Evolutionary conservation across 139 green algal genomes (phyloP), one percentile per base, ranked within the genome.

Genomic region (Pseudopediastrum boryanum): DNA sequence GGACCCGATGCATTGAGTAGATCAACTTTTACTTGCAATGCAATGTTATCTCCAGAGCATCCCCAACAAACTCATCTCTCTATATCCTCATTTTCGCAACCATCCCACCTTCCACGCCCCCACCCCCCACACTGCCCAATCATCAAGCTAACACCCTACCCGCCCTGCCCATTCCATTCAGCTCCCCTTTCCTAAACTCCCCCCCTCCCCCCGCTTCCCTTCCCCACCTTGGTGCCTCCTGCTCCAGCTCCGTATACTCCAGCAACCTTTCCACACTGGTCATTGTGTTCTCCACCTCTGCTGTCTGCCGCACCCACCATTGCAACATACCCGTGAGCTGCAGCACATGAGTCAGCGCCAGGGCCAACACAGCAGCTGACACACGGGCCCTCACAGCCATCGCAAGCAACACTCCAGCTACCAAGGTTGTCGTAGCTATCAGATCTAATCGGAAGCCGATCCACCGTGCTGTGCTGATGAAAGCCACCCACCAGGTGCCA

Each of bases 261-360:
- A 97, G 79, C 81, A 96, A 85, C 27, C 94, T 86, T 81, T 98
- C 94, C 38, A 94, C 91, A 31, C 43, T 78, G 16, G 91, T 97
- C 92, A 98, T 97, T 77, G 86, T 83, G 84, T 95, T 97, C 77
- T 96, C 93, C 36, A 93, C 80, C 71, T 94, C 90, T 3, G 83
- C 81, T 0, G 79, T 82, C 83, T 95, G 91, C 5, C 91, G 79
- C 67, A 90, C 86, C 65, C 86, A 88, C 89, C 87, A 93, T 79
- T 94, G 90, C 81, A 95, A 84, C 58, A 87, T 67, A 16, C 88
- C 92, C 0, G 83, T 89, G 54, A 97, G 86, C 81, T 93, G 83
- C 71, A 97, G 80, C 44, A 89, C 81, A 76, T 94, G 85, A 16
- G 88, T 91, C 21, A 96, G 85, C 7, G 92, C 91, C 52, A 96